Evolutionary conservation across 441 rosid genomes (phyloP).

Genomic region (Gossypium trilobum): DNA sequence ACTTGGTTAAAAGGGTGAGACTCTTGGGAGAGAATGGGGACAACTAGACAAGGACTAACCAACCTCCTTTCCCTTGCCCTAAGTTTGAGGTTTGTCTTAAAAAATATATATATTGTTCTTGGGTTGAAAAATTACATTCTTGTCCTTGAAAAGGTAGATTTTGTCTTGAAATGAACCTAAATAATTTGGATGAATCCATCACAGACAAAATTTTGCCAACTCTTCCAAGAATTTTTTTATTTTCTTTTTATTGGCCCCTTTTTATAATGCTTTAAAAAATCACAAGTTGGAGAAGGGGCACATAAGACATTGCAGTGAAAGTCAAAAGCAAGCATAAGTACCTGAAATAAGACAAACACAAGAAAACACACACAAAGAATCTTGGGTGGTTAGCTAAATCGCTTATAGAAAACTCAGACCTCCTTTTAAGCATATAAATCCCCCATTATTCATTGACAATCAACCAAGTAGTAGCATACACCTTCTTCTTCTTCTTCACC

Average conservation of each 20-base stretch:
- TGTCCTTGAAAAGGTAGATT: not conserved
- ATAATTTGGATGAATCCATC: not conserved
- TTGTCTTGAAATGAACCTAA: not conserved
- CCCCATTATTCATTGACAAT: slow-evolving; percentile 14
- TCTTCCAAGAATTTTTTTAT: not conserved
- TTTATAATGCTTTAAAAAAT: not conserved
- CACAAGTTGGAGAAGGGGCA: not conserved
- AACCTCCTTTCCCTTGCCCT: not conserved
- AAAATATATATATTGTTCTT: not conserved
- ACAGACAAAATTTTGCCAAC: not conserved
- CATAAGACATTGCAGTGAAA: not conserved
- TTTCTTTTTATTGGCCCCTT: not conserved
- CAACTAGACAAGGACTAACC: not conserved
- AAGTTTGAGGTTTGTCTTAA: not conserved
- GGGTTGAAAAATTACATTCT: not conserved
- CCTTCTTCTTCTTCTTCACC: slow-evolving; percentile 3
- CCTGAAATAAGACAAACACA: slow-evolving; percentile 15
- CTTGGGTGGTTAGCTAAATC: slow-evolving; percentile 15
- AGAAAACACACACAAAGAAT: slow-evolving; percentile 18
- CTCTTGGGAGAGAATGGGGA: not conserved
- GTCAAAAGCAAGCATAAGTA: slow-evolving; percentile 9
- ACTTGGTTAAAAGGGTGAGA: slow-evolving; percentile 17
- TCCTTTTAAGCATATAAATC: slow-evolving; percentile 19
- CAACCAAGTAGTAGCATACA: slow-evolving; percentile 18
- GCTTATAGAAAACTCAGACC: slow-evolving; percentile 16